Percentiles rank a stretch among this genome's conserved stretches.
These are phyloP conservation scores for Alternaria sp. DNA, from an alignment of 2,329 filamentous ascomycete genomes.

Conservation along the genomic window DNA sequence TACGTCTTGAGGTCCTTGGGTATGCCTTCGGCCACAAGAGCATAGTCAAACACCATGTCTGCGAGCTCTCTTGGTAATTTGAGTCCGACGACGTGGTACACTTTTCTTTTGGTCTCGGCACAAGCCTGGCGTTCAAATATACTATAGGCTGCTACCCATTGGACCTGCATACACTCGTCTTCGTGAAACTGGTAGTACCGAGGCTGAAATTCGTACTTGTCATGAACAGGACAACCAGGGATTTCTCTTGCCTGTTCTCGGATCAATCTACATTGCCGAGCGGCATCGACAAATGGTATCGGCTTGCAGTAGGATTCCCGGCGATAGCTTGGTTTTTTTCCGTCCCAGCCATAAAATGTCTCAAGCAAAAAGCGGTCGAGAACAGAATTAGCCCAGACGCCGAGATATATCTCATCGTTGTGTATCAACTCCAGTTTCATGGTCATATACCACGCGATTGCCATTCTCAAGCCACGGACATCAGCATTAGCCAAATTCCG, in stretches of 20 bases:
- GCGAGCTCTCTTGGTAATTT: neutral
- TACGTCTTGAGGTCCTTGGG: neutral
- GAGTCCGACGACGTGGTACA: neutral
- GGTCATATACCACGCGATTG: neutral
- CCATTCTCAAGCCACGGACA: neutral
- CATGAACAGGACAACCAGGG: neutral
- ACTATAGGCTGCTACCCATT: neutral
- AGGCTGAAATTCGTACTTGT: neutral
- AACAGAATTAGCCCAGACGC: too few species aligned
- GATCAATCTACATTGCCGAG: neutral
- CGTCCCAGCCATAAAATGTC: neutral
- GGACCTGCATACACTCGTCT: too few species aligned
- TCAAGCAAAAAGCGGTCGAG: neutral
- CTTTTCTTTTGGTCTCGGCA: neutral
- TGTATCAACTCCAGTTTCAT: neutral
- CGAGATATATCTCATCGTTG: too few species aligned
- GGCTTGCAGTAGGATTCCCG: neutral
- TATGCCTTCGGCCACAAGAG: neutral
- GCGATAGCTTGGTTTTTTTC: neutral
- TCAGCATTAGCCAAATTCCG: neutral
- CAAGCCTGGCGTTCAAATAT: neutral
- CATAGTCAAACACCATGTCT: neutral
- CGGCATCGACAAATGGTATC: neutral
- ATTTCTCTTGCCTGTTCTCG: neutral
- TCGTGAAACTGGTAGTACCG: too few species aligned